Evolutionary conservation across 1,284 basidiomycete species (phyloP).

Genomic region (Exobasidium cylindrosporum): DNA sequence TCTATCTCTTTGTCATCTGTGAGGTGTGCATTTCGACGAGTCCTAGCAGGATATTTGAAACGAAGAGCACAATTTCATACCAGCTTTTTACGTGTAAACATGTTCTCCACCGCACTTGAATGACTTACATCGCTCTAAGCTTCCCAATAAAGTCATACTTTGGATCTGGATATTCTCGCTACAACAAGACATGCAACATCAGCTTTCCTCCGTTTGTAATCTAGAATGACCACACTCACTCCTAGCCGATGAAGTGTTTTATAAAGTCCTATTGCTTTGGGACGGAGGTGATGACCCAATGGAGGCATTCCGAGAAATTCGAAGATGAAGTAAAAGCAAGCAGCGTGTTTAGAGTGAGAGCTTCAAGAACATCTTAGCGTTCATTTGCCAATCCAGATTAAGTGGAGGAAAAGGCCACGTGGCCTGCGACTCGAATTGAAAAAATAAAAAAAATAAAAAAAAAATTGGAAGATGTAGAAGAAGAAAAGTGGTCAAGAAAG

Average conservation of each 20-base stretch:
- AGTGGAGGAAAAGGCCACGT: too few relatives aligned
- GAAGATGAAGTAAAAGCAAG: too few relatives aligned
- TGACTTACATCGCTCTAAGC: conserved; percentile 40
- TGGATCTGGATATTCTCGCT: conserved; percentile 50
- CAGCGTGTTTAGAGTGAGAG: too few relatives aligned
- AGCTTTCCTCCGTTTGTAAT: neutral
- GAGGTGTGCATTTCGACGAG: conserved; percentile 26
- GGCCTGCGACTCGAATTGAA: neutral
- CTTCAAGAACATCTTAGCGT: too few relatives aligned
- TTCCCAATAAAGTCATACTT: conserved; percentile 52
- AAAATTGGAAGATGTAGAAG: too few relatives aligned
- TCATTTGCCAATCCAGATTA: too few relatives aligned
- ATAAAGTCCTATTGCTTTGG: conserved; percentile 48
- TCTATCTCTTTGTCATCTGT: conserved; percentile 48
- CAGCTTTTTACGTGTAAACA: too few relatives aligned
- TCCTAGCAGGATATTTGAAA: neutral
- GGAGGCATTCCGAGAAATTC: conserved; percentile 34
- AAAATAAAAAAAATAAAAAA: neutral
- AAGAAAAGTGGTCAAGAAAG: too few relatives aligned
- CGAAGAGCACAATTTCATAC: neutral
- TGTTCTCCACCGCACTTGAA: conserved; percentile 12
- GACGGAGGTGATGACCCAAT: conserved; percentile 44
- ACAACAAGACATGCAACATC: neutral
- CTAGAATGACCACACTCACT: neutral
- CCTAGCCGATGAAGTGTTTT: conserved; percentile 52